phyloP scores from a whole-genome alignment of 495 filamentous ascomycete genomes.

The Corynascus novoguineensis region DNA sequence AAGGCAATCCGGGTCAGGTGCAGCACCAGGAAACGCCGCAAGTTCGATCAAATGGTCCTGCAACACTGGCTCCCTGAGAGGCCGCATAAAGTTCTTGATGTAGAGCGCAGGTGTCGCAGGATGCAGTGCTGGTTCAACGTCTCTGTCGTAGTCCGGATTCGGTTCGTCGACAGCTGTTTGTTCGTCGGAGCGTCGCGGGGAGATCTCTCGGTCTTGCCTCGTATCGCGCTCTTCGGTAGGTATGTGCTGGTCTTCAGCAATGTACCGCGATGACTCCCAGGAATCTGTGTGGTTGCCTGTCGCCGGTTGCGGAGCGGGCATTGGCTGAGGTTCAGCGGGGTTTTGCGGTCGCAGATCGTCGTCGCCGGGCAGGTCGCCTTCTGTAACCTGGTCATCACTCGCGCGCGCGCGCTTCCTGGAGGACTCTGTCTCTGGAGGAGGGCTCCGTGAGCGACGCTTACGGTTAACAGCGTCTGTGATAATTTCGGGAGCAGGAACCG shows the following conservation, averaged over 20 bases:
- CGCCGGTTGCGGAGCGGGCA: background rate
- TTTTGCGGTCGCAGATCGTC: conserved; percentile 3
- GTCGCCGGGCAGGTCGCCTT: conserved; percentile 3
- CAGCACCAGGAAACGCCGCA: conserved; percentile 52
- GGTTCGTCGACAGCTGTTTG: conserved; percentile 1
- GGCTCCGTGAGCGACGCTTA: conserved; percentile 68
- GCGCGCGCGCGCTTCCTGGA: conserved; percentile 40
- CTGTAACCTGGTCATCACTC: conserved; percentile 19
- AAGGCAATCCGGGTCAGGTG: conserved; percentile 50
- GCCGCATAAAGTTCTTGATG: conserved; percentile 86
- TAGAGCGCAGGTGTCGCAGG: conserved; percentile 81
- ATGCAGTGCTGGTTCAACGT: conserved; percentile 66
- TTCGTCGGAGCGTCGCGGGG: background rate
- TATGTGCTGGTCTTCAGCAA: background rate
- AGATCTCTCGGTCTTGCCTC: conserved; percentile 1
- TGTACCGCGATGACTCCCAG: background rate
- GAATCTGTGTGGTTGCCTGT: conserved; percentile 8
- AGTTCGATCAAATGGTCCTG: conserved; percentile 62
- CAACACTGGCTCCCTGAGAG: conserved; percentile 61
- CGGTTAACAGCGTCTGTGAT: conserved; percentile 62
- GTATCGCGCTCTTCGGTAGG: background rate
- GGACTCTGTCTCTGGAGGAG: conserved; percentile 43
- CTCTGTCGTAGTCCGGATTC: conserved; percentile 29
- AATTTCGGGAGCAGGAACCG: conserved; percentile 22
- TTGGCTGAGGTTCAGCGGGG: background rate